These are phyloP conservation scores for Verbena officinalis DNA, from an alignment of 257 asterid species.

Conservation along the genomic window DNA sequence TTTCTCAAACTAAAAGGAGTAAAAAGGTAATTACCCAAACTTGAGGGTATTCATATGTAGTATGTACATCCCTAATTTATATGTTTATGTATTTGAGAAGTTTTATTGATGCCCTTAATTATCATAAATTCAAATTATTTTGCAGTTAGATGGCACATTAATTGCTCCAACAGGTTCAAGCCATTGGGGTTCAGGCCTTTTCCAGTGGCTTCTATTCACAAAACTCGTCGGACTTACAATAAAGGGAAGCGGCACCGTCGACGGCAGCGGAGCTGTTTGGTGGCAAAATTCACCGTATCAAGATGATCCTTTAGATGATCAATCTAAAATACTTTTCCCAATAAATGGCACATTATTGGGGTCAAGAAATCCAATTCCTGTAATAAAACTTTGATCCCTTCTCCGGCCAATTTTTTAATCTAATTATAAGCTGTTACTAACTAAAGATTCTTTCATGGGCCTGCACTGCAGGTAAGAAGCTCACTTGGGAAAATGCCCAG, in stretches of 20 bases:
- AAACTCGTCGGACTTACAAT: slow-evolving; percentile 84
- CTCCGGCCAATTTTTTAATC: neutral
- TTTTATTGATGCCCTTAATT: too few relatives aligned
- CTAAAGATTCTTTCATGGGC: slow-evolving; percentile 5
- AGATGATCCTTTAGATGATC: slow-evolving; percentile 73
- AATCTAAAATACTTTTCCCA: slow-evolving; percentile 68
- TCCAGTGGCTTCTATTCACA: slow-evolving; percentile 86
- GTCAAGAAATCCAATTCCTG: slow-evolving; percentile 50
- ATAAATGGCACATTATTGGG: slow-evolving; percentile 42
- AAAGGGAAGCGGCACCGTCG: slow-evolving; percentile 70
- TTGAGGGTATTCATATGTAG: too few relatives aligned
- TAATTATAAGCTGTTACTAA: slow-evolving; percentile 24
- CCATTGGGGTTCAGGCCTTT: slow-evolving; percentile 80
- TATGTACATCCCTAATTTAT: too few relatives aligned
- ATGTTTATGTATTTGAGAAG: too few relatives aligned
- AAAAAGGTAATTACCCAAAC: too few relatives aligned
- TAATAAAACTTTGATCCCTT: slow-evolving; percentile 32
- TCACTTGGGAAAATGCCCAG: slow-evolving; percentile 83
- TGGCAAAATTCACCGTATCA: slow-evolving; percentile 65
- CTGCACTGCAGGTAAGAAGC: slow-evolving; percentile 51
- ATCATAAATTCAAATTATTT: neutral
- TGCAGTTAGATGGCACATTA: slow-evolving; percentile 86
- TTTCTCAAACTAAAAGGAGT: too few relatives aligned
- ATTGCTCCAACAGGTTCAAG: slow-evolving; percentile 76
- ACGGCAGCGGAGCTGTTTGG: slow-evolving; percentile 93